phyloP scores from a whole-genome alignment of 768 basidiomycete genomes.

The Boletus sp. region DNA sequence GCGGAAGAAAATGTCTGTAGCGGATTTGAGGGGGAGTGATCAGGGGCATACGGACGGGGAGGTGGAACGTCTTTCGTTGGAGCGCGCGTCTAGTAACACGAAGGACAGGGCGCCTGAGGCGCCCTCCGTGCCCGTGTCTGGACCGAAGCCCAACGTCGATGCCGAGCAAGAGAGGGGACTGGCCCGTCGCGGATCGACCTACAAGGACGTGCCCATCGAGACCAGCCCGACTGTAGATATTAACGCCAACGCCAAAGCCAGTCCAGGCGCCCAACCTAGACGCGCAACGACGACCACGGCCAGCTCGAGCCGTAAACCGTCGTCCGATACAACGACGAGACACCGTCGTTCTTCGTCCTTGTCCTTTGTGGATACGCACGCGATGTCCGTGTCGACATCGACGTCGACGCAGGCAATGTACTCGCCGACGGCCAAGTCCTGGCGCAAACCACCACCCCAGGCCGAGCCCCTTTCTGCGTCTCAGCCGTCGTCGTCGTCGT shows the following conservation, averaged over 20 bases:
- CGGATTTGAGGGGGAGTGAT: conserved; percentile 25
- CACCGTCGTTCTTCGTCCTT: conserved; percentile 20
- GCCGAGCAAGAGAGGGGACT: not conserved
- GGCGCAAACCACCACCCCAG: conserved; percentile 11
- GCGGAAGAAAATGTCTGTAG: conserved; percentile 22
- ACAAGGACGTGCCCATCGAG: not conserved
- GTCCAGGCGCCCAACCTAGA: not conserved
- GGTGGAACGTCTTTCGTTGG: not conserved
- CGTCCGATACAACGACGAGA: not conserved
- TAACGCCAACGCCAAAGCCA: not conserved
- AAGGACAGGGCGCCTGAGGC: not conserved
- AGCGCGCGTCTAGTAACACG: not conserved
- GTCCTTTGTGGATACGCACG: conserved; percentile 1
- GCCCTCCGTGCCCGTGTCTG: not conserved
- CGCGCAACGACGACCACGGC: conserved; percentile 4
- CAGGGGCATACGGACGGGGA: conserved; percentile 32
- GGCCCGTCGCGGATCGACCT: not conserved
- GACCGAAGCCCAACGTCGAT: not conserved
- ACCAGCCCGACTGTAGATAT: not conserved
- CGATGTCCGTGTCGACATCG: not conserved
- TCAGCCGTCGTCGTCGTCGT: not conserved
- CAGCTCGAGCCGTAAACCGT: not conserved
- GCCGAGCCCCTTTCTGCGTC: not conserved
- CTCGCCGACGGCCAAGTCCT: not conserved
- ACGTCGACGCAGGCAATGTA: too few species aligned